A percentile compares a stretch with the other conserved stretches of the same genome.
Conservation (phyloP, 2,329 filamentous ascomycete genomes). For the Colletotrichum sidae region DNA sequence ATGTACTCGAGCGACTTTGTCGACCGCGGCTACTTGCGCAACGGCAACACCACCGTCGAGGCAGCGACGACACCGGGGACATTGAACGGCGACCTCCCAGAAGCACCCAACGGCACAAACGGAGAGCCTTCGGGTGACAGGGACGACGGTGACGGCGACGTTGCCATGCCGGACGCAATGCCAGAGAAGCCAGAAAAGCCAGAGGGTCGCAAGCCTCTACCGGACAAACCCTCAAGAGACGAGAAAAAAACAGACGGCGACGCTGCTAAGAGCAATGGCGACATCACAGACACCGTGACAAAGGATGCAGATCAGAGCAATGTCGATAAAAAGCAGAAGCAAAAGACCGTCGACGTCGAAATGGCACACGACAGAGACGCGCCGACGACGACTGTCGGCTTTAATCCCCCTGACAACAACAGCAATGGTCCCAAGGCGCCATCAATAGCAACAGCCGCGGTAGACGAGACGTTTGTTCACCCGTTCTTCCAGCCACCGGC, state of each 20-base stretch:
- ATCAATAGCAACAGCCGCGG: slow-evolving; percentile 35
- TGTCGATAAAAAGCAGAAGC: slow-evolving; percentile 31
- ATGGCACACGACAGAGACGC: slow-evolving; percentile 18
- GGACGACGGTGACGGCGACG: slow-evolving; percentile 38
- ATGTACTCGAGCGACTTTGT: slow-evolving; percentile 64
- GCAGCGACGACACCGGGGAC: slow-evolving; percentile 23
- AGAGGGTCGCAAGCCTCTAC: slow-evolving; percentile 9
- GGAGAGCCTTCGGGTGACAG: slow-evolving; percentile 37
- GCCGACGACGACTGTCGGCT: slow-evolving; percentile 3
- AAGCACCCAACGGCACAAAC: slow-evolving; percentile 39
- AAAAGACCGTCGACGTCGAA: slow-evolving; percentile 28
- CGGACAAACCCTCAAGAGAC: slow-evolving; percentile 21
- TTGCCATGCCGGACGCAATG: slow-evolving; percentile 40
- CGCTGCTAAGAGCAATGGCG: slow-evolving; percentile 15
- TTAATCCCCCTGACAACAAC: slow-evolving; percentile 2
- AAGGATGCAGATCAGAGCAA: slow-evolving; percentile 34
- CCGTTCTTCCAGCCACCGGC: slow-evolving; percentile 78
- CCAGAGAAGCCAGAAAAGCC: slow-evolving; percentile 21
- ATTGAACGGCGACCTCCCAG: slow-evolving; percentile 37
- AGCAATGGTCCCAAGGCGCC: slow-evolving; percentile 17
- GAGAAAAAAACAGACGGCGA: slow-evolving; percentile 39
- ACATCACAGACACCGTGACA: slow-evolving; percentile 3
- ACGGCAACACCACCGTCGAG: slow-evolving; percentile 23
- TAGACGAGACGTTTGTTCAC: slow-evolving; percentile 71
- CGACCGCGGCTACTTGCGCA: slow-evolving; percentile 48